Evolutionary conservation across 2,329 filamentous ascomycete species (phyloP), one percentile per base, ranked within the genome.

Genomic region (Xylariaceae sp.): DNA sequence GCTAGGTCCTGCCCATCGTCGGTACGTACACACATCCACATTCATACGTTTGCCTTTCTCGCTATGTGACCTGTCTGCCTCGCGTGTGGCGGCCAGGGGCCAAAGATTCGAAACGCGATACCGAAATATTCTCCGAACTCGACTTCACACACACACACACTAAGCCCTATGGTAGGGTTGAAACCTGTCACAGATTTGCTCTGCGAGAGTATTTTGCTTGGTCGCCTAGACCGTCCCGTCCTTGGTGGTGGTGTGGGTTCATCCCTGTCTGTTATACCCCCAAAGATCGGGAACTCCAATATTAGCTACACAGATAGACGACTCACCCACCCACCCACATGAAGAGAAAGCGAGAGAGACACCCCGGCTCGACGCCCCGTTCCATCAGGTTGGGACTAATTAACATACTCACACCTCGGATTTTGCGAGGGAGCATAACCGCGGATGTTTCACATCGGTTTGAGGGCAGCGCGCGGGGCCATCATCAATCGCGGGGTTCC

Each of bases 81-180:
- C 56, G 23, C 8, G 11, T 44, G 49, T 23, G 9, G 34, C 48
- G 34, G 45, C 35, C 17, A 18, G 45, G 7, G 9, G 50, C n/a
- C 56, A 53, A 45, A 4, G 49, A 23, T 53, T 53, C 47, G 49
- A 53, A 57, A 48, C 49, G 23, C 23, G 13, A 5, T 18, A 39
- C 8, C n/a, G n/a, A 23, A 42, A 10, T 56, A 11, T 54, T 55
- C 30, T 54, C 47, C 42, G 49, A 35, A 35, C 23, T 30, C 23
- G 23, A 30, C 23, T 30, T 30, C 23, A 30, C 23, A 6, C 23
- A 30, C 47, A 49, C 47, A 50, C 42, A 23, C 23, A 55, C 56
- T 57, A 57, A 63, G 58, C 53, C 58, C 51, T 62, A 62, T 58
- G 53, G n/a, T 53, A 48, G 51, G 58, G 54, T 39, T 55, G n/a